phyloP scores from a whole-genome alignment of 495 filamentous ascomycete species.

The Podospora tetraspora region DNA sequence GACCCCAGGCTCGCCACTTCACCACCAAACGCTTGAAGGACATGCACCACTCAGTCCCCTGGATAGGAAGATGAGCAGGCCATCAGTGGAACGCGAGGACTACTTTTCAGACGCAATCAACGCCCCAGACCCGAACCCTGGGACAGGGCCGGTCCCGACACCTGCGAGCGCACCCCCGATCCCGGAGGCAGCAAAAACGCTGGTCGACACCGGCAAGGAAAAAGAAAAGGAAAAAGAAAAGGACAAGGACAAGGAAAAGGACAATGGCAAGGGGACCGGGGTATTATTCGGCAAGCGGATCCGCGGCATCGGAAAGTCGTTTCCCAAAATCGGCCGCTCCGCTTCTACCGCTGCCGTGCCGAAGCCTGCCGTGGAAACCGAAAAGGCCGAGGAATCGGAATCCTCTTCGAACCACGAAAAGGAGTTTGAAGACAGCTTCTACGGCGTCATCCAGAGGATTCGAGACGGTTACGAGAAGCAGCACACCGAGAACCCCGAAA shows the following conservation, averaged over 20 bases:
- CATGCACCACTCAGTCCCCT: conserved; percentile 34
- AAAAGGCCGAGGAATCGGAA: conserved; percentile 58
- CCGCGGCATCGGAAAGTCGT: conserved; percentile 68
- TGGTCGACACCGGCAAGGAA: conserved; percentile 38
- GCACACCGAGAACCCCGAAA: conserved; percentile 49
- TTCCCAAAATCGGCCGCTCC: conserved; percentile 68
- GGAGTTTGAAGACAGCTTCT: conserved; percentile 75
- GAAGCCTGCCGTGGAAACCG: conserved; percentile 71
- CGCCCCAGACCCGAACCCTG: conserved; percentile 29
- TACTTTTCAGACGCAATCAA: conserved; percentile 45
- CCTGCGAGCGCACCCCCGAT: conserved; percentile 22
- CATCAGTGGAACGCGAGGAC: conserved; percentile 39
- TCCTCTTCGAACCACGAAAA: conserved; percentile 74
- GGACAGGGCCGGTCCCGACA: conserved; percentile 30
- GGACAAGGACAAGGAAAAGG: conserved; percentile 56
- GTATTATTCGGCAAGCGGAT: conserved; percentile 83
- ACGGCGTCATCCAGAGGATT: conserved; percentile 73
- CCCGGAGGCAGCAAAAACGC: conserved; percentile 29
- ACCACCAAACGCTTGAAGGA: conserved; percentile 39
- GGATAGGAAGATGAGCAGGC: conserved; percentile 34
- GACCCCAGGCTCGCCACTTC: conserved; percentile 51
- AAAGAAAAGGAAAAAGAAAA: conserved; percentile 44
- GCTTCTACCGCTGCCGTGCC: conserved; percentile 61
- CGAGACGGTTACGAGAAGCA: conserved; percentile 70
- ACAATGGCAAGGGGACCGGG: conserved; percentile 60